A percentile compares a stretch with the other conserved stretches of the same genome.
phyloP scores from a whole-genome alignment of 495 filamentous ascomycete species.

The Neurospora hispaniola region DNA sequence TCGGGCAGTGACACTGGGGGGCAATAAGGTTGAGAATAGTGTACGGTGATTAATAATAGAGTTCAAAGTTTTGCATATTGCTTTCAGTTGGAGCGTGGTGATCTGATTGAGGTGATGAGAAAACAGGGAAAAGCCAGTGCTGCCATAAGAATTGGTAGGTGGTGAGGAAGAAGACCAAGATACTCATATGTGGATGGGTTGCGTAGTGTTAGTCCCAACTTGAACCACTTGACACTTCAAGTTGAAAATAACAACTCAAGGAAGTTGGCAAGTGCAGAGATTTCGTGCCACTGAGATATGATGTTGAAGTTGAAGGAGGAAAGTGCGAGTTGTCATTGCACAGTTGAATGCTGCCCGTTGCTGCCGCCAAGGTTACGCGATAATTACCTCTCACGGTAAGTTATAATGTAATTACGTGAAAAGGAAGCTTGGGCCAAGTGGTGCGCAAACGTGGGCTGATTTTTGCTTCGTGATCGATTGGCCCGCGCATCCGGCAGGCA shows the following conservation, averaged over 20 bases:
- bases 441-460: slow-evolving; percentile 3
- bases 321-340: background rate
- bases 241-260: background rate
- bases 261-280: background rate
- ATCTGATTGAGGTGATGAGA: background rate
- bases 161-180: background rate
- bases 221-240: background rate
- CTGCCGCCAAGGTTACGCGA: no score
- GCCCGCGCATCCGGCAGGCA: background rate
- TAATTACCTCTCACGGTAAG: no score
- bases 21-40: background rate
- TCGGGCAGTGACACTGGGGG: background rate
- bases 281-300: background rate
- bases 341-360: background rate
- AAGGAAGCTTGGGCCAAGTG: background rate
- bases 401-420: background rate
- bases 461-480: background rate
- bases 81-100: background rate
- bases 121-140: background rate
- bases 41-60: background rate
- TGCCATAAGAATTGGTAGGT: background rate
- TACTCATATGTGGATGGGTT: no score
- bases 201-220: no score
- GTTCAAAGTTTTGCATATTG: background rate
- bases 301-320: background rate